Base-by-base conservation (phyloP, 1,139 yeast genomes). In the Blastobotrys raffinosifermentans region DNA sequence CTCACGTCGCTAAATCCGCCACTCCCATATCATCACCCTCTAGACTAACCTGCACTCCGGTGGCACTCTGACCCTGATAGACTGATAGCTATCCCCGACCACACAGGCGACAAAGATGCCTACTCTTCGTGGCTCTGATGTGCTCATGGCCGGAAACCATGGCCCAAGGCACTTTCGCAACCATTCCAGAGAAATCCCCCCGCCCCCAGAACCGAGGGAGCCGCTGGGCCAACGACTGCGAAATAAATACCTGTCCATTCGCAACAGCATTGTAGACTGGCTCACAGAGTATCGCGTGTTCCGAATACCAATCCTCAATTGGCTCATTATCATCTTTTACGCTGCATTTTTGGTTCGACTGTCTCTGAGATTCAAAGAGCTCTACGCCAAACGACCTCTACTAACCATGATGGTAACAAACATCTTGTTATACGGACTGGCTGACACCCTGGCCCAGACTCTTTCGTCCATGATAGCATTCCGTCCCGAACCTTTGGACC, bases 361-460 rank as follows among this genome's bases (percentile, higher is more conserved):
- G 39, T 53, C 62, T 16, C 41, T 56, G 35, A 43, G 55, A 27
- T 65, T 60, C 49, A 49, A 51, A 35, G 69, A 66, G n/a, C 57
- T 85, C 37, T 87, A 87, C 57, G 72, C 73, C 51, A 69, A 66
- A 44, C 77, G 77, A 39, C 80, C 93, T 1, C 60, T 87, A 19
- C 57, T 82, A 13, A 87, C 96, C 4, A 84, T 89, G 33, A 74
- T 85, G 40, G 75, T 81, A n/a, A 80, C 96, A 1, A 89, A 89
- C 54, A 64, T 84, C 26, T 76, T 89, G 9, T 65, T 89, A 4
- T 85, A 80, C 57, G 96, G 96, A 0, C 76, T 87, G 6, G 87
- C 96, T 0, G 98, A 89, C 55, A 77, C 91, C 0, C 60, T 87
- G 44, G 98, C 97, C 0, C 98, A 91, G 58, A 70, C 83, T 1